These are phyloP conservation scores for Phaeosphaeriaceae sp. DNA, from an alignment of 2,329 filamentous ascomycete genomes.

Conservation along the genomic window DNA sequence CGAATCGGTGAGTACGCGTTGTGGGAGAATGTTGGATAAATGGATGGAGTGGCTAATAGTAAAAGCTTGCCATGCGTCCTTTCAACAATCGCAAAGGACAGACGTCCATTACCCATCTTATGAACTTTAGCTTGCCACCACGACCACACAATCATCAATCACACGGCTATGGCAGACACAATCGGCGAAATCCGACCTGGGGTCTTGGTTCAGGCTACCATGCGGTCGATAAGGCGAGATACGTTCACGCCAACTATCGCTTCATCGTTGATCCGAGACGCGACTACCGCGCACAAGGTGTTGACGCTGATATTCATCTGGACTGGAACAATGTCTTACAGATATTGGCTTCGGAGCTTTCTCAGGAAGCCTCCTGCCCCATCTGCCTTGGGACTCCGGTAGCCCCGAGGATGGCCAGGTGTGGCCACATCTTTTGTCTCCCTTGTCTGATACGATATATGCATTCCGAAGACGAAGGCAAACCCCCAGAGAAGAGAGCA, in stretches of 20 bases:
- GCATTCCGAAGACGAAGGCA: slow-evolving; percentile 75
- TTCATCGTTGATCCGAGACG: slow-evolving; percentile 89
- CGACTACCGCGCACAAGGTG: slow-evolving; percentile 79
- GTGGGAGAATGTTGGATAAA: not conserved
- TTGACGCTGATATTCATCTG: slow-evolving; percentile 85
- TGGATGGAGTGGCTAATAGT: slow-evolving; percentile 17
- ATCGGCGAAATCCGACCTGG: slow-evolving; percentile 77
- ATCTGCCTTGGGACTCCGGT: slow-evolving; percentile 94
- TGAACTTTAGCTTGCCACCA: slow-evolving; percentile 86
- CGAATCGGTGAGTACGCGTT: slow-evolving; percentile 67
- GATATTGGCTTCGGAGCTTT: slow-evolving; percentile 87
- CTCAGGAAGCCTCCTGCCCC: slow-evolving; percentile 86
- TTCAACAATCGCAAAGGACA: slow-evolving; percentile 81
- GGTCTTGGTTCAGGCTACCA: slow-evolving; percentile 89
- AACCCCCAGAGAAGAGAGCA: slow-evolving; percentile 69
- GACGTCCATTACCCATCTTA: slow-evolving; percentile 94
- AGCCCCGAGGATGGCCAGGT: slow-evolving; percentile 94
- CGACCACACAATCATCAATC: slow-evolving; percentile 68
- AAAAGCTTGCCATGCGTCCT: slow-evolving; percentile 66
- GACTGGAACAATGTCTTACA: slow-evolving; percentile 93
- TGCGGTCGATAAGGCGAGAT: slow-evolving; percentile 86
- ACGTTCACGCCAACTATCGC: slow-evolving; percentile 95
- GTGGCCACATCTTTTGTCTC: slow-evolving; percentile 95
- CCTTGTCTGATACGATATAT: slow-evolving; percentile 95
- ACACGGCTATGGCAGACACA: slow-evolving; percentile 59